These are phyloP conservation scores for Carallia brachiata DNA, from an alignment of 345 rosid genomes.

Conservation along the genomic window DNA sequence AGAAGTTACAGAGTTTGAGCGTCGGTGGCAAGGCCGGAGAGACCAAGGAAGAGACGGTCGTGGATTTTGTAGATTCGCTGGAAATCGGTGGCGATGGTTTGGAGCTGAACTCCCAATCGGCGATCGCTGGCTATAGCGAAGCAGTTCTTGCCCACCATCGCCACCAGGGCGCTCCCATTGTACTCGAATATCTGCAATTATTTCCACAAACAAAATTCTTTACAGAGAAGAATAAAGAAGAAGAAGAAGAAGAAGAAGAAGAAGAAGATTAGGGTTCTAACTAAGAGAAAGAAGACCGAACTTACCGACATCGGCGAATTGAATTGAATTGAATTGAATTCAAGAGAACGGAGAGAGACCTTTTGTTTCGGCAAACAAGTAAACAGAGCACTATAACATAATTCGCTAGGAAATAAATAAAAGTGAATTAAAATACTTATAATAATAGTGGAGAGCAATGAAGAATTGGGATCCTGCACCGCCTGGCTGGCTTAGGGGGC, in stretches of 20 bases:
- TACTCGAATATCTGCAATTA: slow-evolving; percentile 83
- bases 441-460: no score
- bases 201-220: not conserved
- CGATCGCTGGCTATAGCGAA: slow-evolving; percentile 98
- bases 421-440: no score
- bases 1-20: slow-evolving; percentile 73
- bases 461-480: no score
- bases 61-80: slow-evolving; percentile 81
- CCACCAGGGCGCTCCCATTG: slow-evolving; percentile 97
- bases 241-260: not conserved
- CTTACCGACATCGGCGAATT: slow-evolving; percentile 53
- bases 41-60: slow-evolving; percentile 81
- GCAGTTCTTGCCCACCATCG: slow-evolving; percentile 99
- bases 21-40: slow-evolving; percentile 92
- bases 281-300: not conserved
- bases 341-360: not conserved
- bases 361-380: no score
- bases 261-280: slow-evolving; percentile 6
- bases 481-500: no score
- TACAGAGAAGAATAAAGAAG: not conserved
- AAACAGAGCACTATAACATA: no score
- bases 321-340: not conserved
- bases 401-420: no score
- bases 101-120: slow-evolving; percentile 89
- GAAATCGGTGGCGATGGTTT: slow-evolving; percentile 93